Evolutionary conservation across 768 basidiomycete species (phyloP).

Genomic region (Antrodiella citrinella): DNA sequence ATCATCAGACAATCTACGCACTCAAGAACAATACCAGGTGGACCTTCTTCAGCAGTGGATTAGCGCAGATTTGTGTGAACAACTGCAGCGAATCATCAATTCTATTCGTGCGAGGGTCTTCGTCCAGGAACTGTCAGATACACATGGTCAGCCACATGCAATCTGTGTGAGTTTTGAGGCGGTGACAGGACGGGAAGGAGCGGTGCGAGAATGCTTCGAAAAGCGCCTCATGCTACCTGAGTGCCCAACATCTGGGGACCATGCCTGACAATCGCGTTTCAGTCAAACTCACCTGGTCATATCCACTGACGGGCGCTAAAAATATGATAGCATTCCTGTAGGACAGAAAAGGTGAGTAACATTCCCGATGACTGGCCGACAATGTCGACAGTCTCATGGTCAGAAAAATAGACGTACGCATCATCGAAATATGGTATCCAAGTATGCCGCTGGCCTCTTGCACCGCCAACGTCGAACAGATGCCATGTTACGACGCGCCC

Average conservation of each 20-base stretch:
- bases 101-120: slow-evolving; percentile 77
- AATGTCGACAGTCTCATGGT: slow-evolving; percentile 62
- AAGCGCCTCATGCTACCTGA: too few species aligned
- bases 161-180: neutral
- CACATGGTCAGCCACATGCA: neutral
- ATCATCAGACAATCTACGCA: slow-evolving; percentile 50
- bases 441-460: slow-evolving; percentile 66
- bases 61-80: slow-evolving; percentile 80
- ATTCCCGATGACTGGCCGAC: slow-evolving; percentile 1
- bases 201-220: too few species aligned
- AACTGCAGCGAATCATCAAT: slow-evolving; percentile 87
- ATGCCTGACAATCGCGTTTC: too few species aligned
- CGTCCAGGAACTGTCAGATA: slow-evolving; percentile 63
- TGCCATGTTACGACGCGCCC: slow-evolving; percentile 75
- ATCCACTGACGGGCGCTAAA: slow-evolving; percentile 77
- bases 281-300: slow-evolving; percentile 61
- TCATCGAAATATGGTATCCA: slow-evolving; percentile 90
- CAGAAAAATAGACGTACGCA: slow-evolving; percentile 45
- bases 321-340: slow-evolving; percentile 68
- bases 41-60: slow-evolving; percentile 61
- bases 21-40: slow-evolving; percentile 51
- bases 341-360: slow-evolving; percentile 26
- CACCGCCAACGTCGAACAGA: slow-evolving; percentile 78
- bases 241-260: too few species aligned
- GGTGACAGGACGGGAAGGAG: too few species aligned